Percentiles rank a stretch among this genome's conserved stretches.
Evolutionary conservation across 129 eudicot species (phyloP).

Genomic region (Glebionis coronaria): DNA sequence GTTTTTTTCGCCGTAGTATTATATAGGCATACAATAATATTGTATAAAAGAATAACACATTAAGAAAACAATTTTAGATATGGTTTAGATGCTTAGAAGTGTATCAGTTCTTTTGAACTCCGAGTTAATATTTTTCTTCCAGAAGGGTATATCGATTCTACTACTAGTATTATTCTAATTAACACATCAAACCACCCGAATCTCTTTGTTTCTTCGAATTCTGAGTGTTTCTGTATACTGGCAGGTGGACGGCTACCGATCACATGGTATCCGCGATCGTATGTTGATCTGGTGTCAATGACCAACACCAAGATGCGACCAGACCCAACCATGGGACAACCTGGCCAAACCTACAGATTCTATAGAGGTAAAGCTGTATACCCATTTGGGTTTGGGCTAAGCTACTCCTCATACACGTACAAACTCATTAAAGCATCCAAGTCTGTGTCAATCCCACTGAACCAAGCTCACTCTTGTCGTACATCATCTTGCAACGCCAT

Average conservation of each 20-base stretch:
- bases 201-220: background rate
- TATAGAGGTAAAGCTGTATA: constrained; percentile 27
- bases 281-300: constrained; percentile 28
- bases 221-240: background rate
- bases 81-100: too few relatives aligned
- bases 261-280: constrained; percentile 33
- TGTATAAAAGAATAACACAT: background rate
- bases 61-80: too few relatives aligned
- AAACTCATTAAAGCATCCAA: constrained; percentile 33
- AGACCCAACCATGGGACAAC: constrained; percentile 25
- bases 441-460: constrained; percentile 3
- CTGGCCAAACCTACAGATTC: constrained; percentile 45
- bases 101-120: too few relatives aligned
- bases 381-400: constrained; percentile 47
- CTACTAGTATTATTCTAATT: too few relatives aligned
- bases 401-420: constrained; percentile 30
- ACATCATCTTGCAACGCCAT: constrained; percentile 19
- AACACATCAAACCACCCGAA: background rate
- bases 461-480: background rate
- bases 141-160: too few relatives aligned
- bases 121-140: background rate
- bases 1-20: background rate
- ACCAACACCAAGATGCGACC: constrained; percentile 32
- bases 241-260: constrained; percentile 37
- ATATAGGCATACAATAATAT: too few relatives aligned